Evolutionary conservation across 345 rosid genomes (phyloP), one percentile per base, ranked within the genome.

Genomic region (Moricandia arvensis): DNA sequence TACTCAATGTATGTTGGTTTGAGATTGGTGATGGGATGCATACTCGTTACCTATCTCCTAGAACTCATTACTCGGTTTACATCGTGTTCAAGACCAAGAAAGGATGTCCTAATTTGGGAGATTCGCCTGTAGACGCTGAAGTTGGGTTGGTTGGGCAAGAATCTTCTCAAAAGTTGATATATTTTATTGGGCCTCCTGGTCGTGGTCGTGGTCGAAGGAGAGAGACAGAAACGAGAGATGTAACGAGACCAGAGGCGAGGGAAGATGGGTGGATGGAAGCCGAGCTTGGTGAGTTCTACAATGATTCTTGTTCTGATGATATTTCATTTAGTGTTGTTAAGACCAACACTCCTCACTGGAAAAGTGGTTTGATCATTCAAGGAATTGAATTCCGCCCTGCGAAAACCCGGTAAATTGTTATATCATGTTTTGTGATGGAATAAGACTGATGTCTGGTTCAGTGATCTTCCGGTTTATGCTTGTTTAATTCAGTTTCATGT

Each of bases 341-440:
- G 45, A 57, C 79, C 66, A 77, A 83, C 7, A 55, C 77, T 73
- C 80, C 79, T 49, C 8, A 73, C 33, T 82, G 86, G 88, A 89
- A 86, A 59, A 29, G 85, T 7, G 90, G 96, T 4, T 78, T 90
- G 43, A 53, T 86, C 43, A 58, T 85, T 71, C 82, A 80, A 58
- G 93, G 96, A 5, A 69, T 88, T 7, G 93, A 90, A 63, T 59
- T 87, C 66, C 84, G 89, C 61, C 93, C 93, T 6, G 3, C 60
- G 0, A 75, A 31, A 45, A 59, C 0, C 38, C 16, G 0, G 0
- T 75, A 45, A 63, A 18, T 45, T 5, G 29, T 27, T 1, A 34
- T 47, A 24, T 51, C 27, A 2, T 2, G 17, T 59, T 59, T 8
- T 7, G 21, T 30, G 31, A 11, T 8, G 63, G 10, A 29, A 41